Conservation (phyloP, 139 green algal species). For the Asterochloris erici region DNA sequence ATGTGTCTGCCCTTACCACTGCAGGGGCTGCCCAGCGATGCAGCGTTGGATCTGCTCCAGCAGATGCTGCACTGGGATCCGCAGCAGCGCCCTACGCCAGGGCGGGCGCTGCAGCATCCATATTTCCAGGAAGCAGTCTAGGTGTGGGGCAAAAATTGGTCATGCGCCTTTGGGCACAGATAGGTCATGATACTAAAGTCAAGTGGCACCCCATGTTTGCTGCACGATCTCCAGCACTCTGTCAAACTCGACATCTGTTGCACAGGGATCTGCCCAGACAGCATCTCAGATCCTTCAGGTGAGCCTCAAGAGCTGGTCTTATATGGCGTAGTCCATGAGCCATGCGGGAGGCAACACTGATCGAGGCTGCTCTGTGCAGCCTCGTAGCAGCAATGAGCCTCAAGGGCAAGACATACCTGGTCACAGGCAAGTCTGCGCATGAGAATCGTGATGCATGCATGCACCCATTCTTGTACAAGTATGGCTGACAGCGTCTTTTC, state of each 20-base stretch:
- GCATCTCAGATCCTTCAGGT: too few species aligned
- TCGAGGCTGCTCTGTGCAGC: neutral
- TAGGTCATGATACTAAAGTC: too few species aligned
- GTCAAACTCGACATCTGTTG: too few species aligned
- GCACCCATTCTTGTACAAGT: neutral
- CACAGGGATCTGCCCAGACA: too few species aligned
- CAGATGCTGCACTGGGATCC: constrained; percentile 55
- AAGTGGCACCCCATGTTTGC: too few species aligned
- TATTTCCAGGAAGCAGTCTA: constrained; percentile 25
- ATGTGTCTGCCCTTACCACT: constrained; percentile 13
- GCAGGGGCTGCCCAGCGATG: constrained; percentile 33
- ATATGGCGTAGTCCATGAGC: too few species aligned
- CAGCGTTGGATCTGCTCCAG: constrained; percentile 37
- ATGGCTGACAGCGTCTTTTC: constrained; percentile 11
- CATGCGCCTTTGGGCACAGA: too few species aligned
- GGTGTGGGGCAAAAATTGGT: too few species aligned
- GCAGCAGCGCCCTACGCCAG: constrained; percentile 15
- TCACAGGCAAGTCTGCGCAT: constrained; percentile 32
- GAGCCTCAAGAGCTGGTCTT: too few species aligned
- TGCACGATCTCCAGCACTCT: too few species aligned
- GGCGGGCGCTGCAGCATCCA: constrained; percentile 34
- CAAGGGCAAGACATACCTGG: constrained; percentile 39
- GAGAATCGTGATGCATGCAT: constrained; percentile 25
- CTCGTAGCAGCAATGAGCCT: neutral
- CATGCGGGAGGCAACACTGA: too few species aligned